These are phyloP conservation scores for Aspergillus campestris DNA, from an alignment of 495 filamentous ascomycete species.

Conservation along the genomic window DNA sequence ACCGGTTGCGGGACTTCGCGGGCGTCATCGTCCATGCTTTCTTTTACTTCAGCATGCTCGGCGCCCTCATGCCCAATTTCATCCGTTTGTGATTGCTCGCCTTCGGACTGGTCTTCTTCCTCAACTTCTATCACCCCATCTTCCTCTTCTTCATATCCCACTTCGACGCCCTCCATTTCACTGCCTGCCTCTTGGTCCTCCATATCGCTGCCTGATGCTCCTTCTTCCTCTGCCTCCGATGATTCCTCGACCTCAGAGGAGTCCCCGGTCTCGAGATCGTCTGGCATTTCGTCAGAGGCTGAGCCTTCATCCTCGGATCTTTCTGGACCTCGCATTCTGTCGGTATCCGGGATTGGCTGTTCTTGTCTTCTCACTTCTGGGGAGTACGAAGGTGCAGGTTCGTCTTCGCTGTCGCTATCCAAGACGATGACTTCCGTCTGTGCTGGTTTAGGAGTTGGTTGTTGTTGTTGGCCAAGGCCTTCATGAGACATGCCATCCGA, in stretches of 20 bases:
- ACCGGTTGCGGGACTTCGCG: conserved; percentile 8
- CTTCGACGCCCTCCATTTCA: neutral
- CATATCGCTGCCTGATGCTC: neutral
- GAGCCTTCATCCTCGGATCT: too few species aligned
- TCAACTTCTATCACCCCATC: neutral
- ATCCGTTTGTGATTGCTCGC: neutral
- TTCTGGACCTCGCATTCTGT: too few species aligned
- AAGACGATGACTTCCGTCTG: conserved; percentile 33
- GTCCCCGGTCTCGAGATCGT: too few species aligned
- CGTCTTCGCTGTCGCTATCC: conserved; percentile 39
- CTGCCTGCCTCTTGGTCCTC: too few species aligned
- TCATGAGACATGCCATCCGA: neutral
- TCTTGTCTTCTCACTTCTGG: neutral
- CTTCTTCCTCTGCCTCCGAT: neutral
- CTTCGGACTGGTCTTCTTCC: neutral
- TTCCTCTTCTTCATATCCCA: conserved; percentile 1
- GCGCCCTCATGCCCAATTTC: conserved; percentile 12
- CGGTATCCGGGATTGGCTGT: too few species aligned
- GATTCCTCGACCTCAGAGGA: too few species aligned
- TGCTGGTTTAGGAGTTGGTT: conserved; percentile 5
- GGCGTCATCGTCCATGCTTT: neutral
- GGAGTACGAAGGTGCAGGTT: conserved; percentile 9
- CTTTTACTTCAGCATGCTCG: conserved; percentile 8
- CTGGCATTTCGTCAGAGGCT: too few species aligned
- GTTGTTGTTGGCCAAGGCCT: neutral